Evolutionary conservation across 345 rosid species (phyloP).

Genomic region (Raphanus raphanistrum): DNA sequence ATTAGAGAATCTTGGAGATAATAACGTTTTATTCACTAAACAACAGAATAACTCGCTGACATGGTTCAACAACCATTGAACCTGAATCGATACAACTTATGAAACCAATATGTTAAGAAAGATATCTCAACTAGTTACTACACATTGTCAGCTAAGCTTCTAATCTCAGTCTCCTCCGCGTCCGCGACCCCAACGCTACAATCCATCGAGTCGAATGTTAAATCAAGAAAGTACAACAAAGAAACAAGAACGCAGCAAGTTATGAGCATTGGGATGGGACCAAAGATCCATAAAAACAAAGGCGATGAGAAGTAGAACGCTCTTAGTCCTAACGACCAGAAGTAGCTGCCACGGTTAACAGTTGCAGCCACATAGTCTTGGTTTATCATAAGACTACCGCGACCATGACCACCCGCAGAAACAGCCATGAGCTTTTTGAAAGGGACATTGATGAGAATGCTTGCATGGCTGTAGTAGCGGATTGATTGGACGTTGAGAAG

Average conservation of each 20-base stretch:
- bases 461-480: conserved; percentile 88
- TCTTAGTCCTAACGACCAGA: conserved; percentile 87
- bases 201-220: conserved; percentile 50
- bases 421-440: conserved; percentile 45
- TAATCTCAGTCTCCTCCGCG: conserved; percentile 26
- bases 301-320: conserved; percentile 92
- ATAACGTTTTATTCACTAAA: conserved; percentile 18
- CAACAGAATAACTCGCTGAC: conserved; percentile 5
- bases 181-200: conserved; percentile 42
- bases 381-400: conserved; percentile 43
- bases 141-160: conserved; percentile 36
- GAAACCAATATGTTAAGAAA: neutral
- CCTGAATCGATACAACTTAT: conserved; percentile 27
- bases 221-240: conserved; percentile 68
- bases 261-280: conserved; percentile 73
- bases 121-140: conserved; percentile 16
- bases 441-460: conserved; percentile 80
- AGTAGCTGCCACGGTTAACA: conserved; percentile 78
- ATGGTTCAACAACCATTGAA: conserved; percentile 40
- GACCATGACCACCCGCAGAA: conserved; percentile 37
- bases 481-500: conserved; percentile 70
- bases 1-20: neutral
- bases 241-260: conserved; percentile 59
- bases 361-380: conserved; percentile 65
- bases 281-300: conserved; percentile 83